phyloP scores from a whole-genome alignment of 2,329 filamentous ascomycete genomes.

The Herpomyces periplanetae region DNA sequence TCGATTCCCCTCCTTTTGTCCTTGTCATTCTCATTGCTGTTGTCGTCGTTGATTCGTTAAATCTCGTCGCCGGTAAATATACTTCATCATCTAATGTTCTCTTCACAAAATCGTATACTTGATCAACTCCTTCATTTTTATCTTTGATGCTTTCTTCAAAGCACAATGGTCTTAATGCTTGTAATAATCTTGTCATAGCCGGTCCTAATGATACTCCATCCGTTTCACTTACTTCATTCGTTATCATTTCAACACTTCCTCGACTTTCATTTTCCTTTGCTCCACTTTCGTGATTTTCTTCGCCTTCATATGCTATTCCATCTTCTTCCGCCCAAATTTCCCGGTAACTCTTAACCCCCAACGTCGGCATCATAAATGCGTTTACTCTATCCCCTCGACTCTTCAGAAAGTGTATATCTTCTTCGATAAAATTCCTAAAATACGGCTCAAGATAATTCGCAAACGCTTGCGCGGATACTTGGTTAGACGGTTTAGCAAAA shows the following conservation, averaged over 20 bases:
- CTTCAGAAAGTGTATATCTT: constrained; percentile 65
- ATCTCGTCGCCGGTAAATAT: too few relatives aligned
- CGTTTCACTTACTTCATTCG: constrained; percentile 48
- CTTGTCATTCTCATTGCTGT: constrained; percentile 7
- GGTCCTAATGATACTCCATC: constrained; percentile 66
- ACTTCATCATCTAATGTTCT: too few relatives aligned
- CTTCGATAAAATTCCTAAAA: constrained; percentile 55
- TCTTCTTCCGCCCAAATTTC: constrained; percentile 89
- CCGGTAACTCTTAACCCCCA: constrained; percentile 46
- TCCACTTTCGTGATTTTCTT: too few relatives aligned
- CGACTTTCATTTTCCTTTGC: constrained; percentile 31
- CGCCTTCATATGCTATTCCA: too few relatives aligned
- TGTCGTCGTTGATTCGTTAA: constrained; percentile 11
- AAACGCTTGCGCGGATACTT: constrained; percentile 77
- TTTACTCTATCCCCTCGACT: constrained; percentile 28
- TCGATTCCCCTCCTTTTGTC: constrained; percentile 4
- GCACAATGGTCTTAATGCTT: constrained; percentile 39
- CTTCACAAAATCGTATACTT: too few relatives aligned
- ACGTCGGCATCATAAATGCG: constrained; percentile 50
- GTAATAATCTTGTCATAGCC: constrained; percentile 37
- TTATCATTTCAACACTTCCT: constrained; percentile 49
- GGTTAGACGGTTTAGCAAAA: constrained; percentile 60
- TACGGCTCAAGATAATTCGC: constrained; percentile 69
- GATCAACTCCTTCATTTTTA: too few relatives aligned
- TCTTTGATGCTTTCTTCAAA: too few relatives aligned